Conservation (phyloP, 352 stramenopile genomes). For the Globisporangium nunn region DNA sequence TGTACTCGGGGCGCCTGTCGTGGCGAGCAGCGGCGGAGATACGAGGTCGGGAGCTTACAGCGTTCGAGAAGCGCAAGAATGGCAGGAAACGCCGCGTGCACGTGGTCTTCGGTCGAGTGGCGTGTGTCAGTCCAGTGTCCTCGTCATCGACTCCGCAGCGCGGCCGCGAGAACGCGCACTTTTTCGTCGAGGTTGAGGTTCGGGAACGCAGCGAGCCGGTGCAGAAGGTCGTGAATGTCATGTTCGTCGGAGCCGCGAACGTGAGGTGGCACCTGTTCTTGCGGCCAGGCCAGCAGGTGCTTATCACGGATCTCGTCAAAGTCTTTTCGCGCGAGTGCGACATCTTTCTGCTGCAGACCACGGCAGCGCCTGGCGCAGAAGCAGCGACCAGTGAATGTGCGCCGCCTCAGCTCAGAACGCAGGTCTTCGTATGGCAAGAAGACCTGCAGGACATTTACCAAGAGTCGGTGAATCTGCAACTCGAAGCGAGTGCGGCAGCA, state of each 20-base stretch:
- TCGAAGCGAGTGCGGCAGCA: not conserved
- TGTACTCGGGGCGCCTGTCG: conserved; percentile 25
- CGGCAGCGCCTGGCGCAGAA: conserved; percentile 1
- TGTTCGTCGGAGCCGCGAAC: conserved; percentile 29
- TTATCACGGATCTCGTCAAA: conserved; percentile 61
- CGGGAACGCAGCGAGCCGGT: not conserved
- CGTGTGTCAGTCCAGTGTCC: conserved; percentile 44
- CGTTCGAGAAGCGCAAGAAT: conserved; percentile 11
- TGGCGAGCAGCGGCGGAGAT: conserved; percentile 13
- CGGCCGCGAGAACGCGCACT: conserved; percentile 32
- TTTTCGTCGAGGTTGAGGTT: conserved; percentile 55
- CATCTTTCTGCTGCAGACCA: conserved; percentile 55
- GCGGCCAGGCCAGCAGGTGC: conserved; percentile 24
- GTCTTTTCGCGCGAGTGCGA: conserved; percentile 52
- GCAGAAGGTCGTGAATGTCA: conserved; percentile 28
- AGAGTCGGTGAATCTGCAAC: not conserved
- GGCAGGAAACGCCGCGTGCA: conserved; percentile 28
- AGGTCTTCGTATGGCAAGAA: conserved; percentile 23
- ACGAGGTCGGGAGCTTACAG: too few species aligned
- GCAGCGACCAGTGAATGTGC: not conserved
- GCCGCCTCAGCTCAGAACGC: conserved; percentile 6
- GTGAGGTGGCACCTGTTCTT: conserved; percentile 48
- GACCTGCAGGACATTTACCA: not conserved
- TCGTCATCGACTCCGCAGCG: conserved; percentile 39
- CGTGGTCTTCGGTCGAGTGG: conserved; percentile 38